Base-by-base conservation (phyloP, 352 stramenopile genomes). In the Lagenidium sp. region DNA sequence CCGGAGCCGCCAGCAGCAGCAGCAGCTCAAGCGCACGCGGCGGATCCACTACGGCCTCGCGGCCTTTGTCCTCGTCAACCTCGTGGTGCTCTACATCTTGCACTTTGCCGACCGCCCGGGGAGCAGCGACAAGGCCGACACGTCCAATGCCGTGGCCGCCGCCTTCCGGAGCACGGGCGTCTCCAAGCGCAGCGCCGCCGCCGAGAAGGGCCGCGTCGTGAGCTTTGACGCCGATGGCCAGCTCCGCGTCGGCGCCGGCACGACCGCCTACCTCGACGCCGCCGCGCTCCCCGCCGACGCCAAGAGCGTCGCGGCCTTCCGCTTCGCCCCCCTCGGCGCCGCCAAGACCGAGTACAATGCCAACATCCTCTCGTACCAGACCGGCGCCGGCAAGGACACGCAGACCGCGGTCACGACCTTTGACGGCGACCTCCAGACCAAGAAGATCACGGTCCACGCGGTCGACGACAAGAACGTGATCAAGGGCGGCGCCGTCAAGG, bases 31-130 rank as follows among this genome's bases (percentile, higher is more conserved):
- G 16, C 53, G 41, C 29, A 15, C 65, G 36, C 69, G 61, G 38
- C 38, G 53, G 24, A 36, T 67, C 25, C 62, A 63, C 41, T 47
- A 63, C 12, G 41, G 53, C 45, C 41, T 80, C 41, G 63, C 39
- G 26, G 35, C 60, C 51, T 86, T 89, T 56, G 51, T 89, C 23
- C 55, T 85, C 28, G 46, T 82, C 67, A 89, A 89, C 63, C 62
- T 89, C 66, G 80, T 90, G 45, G 77, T 83, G 29, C 62, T 90
- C 23, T 90, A 90, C 69, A 57, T 86, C 29, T 50, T 90, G 31
- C 77, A 90, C 64, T 90, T 90, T 55, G 73, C 60, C 16, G 70
- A 86, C 63, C 70, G 70, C 44, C 66, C 57, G 38, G 52, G 44
- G 43, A 64, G 48, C 29, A 46, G 38, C n/a, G n/a, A n/a, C n/a